A percentile compares a stretch with the other conserved stretches of the same genome.
phyloP scores from a whole-genome alignment of 192 early-diverging fungal genomes.

The Tieghemiomyces parasiticus region DNA sequence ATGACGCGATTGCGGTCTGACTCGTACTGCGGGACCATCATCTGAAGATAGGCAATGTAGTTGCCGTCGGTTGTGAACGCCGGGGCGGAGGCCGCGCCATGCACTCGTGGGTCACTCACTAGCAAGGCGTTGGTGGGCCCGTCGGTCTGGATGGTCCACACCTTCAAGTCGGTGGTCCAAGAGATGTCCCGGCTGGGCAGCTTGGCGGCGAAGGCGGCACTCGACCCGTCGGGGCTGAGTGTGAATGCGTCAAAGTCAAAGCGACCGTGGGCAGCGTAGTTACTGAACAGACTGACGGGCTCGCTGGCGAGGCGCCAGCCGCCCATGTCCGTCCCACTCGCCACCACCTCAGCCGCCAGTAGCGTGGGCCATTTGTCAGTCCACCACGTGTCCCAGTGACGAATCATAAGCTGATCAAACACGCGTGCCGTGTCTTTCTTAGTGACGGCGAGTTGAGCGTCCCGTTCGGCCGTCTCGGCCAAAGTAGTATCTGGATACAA shows the following conservation, averaged over 20 bases:
- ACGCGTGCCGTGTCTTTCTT: constrained; percentile 40
- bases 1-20: constrained; percentile 60
- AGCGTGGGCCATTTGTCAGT: constrained; percentile 45
- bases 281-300: constrained; percentile 31
- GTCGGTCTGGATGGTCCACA: constrained; percentile 44
- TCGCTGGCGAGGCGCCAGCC: constrained; percentile 14
- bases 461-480: constrained; percentile 35
- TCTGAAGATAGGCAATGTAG: constrained; percentile 58
- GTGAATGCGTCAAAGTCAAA: constrained; percentile 41
- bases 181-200: constrained; percentile 40
- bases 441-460: constrained; percentile 22
- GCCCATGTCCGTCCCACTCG: constrained; percentile 21
- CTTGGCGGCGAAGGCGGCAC: constrained; percentile 59
- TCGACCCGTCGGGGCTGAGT: constrained; percentile 44
- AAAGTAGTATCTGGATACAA: constrained; percentile 23
- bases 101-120: constrained; percentile 24
- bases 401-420: constrained; percentile 60
- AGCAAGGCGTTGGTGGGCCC: constrained; percentile 27
- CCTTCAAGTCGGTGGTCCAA: constrained; percentile 60
- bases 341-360: constrained; percentile 30
- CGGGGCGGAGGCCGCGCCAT: constrained; percentile 46
- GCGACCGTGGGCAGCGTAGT: constrained; percentile 27
- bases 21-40: constrained; percentile 53
- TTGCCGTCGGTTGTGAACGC: constrained; percentile 46
- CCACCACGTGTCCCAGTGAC: constrained; percentile 65